These are phyloP conservation scores for Paraphaeosphaeria sporulosa DNA, from an alignment of 2,329 filamentous ascomycete species.

Conservation along the genomic window DNA sequence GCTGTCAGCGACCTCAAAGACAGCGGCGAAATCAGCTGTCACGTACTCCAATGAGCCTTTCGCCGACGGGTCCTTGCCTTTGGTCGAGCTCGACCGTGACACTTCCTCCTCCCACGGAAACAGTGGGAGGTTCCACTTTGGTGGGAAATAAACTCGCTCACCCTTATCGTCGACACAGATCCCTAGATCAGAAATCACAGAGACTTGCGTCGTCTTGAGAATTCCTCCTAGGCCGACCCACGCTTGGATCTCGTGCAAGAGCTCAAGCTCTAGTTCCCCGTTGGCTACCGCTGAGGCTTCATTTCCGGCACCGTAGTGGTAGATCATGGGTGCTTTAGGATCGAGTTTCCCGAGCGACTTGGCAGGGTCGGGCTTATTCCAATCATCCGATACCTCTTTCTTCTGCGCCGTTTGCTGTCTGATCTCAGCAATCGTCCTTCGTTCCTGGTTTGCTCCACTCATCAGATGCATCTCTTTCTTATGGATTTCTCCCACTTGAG, in stretches of 20 bases:
- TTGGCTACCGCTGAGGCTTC: not conserved
- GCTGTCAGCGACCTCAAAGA: not conserved
- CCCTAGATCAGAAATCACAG: not conserved
- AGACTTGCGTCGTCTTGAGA: constrained; percentile 1
- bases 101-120: constrained; percentile 11
- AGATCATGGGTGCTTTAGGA: not conserved
- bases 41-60: constrained; percentile 9
- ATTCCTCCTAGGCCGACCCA: constrained; percentile 7
- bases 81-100: not conserved
- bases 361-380: not conserved
- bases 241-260: not conserved
- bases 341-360: not conserved
- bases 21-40: not conserved
- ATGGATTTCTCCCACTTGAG: too few relatives aligned
- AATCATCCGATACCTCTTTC: not conserved
- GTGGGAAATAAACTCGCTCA: constrained; percentile 1
- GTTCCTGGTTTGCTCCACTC: not conserved
- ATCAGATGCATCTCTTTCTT: not conserved
- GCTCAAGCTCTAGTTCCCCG: not conserved
- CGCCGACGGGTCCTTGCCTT: not conserved
- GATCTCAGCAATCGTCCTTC: not conserved
- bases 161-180: constrained; percentile 3
- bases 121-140: constrained; percentile 5
- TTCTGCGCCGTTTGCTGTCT: constrained; percentile 1
- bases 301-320: not conserved